These are phyloP conservation scores for Neurospora sp. DNA, from an alignment of 495 filamentous ascomycete species.

Conservation along the genomic window DNA sequence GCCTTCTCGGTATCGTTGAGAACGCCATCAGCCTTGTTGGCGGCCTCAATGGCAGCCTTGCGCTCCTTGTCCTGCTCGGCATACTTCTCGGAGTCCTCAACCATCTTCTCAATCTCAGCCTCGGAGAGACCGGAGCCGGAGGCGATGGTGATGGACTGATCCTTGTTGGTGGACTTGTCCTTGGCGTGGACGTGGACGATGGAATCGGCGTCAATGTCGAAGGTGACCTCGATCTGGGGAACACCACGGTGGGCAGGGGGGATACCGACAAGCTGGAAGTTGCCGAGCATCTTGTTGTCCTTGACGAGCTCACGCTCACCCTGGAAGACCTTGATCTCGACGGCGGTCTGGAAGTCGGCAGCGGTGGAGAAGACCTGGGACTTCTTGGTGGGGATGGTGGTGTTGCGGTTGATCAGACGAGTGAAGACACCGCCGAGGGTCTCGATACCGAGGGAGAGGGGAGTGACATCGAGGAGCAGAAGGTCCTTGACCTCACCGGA, in stretches of 20 bases:
- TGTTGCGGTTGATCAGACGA: constrained; percentile 98
- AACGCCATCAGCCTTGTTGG: constrained; percentile 95
- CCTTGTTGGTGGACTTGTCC: constrained; percentile 99
- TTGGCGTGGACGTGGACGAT: constrained; percentile 98
- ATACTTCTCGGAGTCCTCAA: constrained; percentile 94
- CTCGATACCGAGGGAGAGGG: constrained; percentile 97
- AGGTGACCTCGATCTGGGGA: constrained; percentile 96
- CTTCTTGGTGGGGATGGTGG: constrained; percentile 99
- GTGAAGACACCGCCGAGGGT: constrained; percentile 99
- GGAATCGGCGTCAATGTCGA: constrained; percentile 98
- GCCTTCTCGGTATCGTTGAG: constrained; percentile 98
- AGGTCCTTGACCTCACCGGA: constrained; percentile 96
- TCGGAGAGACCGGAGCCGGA: constrained; percentile 97
- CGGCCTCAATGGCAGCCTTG: constrained; percentile 85
- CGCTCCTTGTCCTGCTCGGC: constrained; percentile 93
- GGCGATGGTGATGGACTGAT: constrained; percentile 98
- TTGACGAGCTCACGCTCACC: constrained; percentile 98
- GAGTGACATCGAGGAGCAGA: constrained; percentile 92
- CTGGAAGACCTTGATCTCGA: constrained; percentile 99
- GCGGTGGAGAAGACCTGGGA: constrained; percentile 98
- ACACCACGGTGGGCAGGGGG: constrained; percentile 96
- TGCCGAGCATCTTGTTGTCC: constrained; percentile 98
- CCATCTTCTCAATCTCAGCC: constrained; percentile 89
- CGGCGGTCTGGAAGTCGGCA: constrained; percentile 97
- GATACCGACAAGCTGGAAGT: constrained; percentile 99